These are phyloP conservation scores for Fusarium globosum DNA, from an alignment of 2,329 filamentous ascomycete species.

Conservation along the genomic window DNA sequence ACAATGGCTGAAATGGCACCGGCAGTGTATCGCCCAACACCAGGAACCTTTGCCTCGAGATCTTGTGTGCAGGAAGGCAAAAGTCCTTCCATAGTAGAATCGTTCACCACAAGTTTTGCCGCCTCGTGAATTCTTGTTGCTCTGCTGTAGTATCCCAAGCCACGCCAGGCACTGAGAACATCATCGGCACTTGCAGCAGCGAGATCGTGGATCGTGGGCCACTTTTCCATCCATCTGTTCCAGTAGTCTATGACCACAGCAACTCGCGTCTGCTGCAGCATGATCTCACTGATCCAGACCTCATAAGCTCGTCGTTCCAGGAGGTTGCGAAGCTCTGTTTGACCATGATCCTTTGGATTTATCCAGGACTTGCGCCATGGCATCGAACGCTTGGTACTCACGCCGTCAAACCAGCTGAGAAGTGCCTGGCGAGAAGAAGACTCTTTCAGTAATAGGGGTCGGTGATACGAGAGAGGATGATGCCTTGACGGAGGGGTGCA, in stretches of 20 bases:
- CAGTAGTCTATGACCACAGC: conserved; percentile 72
- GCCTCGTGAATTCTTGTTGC: conserved; percentile 69
- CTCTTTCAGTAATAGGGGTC: conserved; percentile 59
- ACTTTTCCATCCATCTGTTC: conserved; percentile 69
- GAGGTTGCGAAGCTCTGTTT: conserved; percentile 52
- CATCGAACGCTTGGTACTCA: conserved; percentile 62
- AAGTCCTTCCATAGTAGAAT: conserved; percentile 56
- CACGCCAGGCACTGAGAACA: conserved; percentile 69
- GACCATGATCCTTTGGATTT: conserved; percentile 50
- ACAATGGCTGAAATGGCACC: conserved; percentile 72
- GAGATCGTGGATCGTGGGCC: conserved; percentile 68
- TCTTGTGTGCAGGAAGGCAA: conserved; percentile 60
- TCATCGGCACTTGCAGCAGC: conserved; percentile 65
- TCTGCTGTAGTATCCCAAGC: conserved; percentile 73
- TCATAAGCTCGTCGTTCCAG: conserved; percentile 70
- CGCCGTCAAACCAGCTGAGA: conserved; percentile 63
- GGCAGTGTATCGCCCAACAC: conserved; percentile 71
- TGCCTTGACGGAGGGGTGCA: conserved; percentile 38
- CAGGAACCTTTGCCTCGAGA: conserved; percentile 64
- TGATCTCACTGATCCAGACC: conserved; percentile 75
- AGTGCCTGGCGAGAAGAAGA: conserved; percentile 50
- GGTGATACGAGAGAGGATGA: conserved; percentile 61
- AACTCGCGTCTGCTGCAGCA: conserved; percentile 75
- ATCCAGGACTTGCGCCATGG: conserved; percentile 70
- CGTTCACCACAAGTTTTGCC: conserved; percentile 61